Evolutionary conservation across 2,329 filamentous ascomycete genomes (phyloP), one percentile per base, ranked within the genome.

Genomic region (Cladosporium sp.): DNA sequence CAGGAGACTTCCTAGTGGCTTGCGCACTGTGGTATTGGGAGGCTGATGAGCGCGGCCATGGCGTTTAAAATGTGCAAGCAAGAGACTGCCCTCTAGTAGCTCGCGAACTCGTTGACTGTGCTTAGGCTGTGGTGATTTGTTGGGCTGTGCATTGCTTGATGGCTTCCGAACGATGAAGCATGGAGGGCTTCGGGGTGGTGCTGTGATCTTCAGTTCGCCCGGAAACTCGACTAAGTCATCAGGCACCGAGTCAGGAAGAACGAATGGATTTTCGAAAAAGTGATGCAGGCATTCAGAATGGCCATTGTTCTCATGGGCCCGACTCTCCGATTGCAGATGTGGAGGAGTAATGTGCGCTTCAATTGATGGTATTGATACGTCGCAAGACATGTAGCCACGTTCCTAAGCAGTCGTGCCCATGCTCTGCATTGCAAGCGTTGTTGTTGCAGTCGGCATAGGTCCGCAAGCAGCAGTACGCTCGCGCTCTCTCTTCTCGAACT

Each of bases 401-500:
- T 62, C 49, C 60, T 62, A 62, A 62, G 49, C 46, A 40, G 60
- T 44, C 49, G 60, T 40, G 31, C 60, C 33, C 60, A 62, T 64
- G 23, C 37, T 64, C 62, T 64, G 53, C 53, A 64, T 59, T 12
- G 62, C 40, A 16, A 58, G 55, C 56, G 64, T 60, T 16, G 53
- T 49, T 33, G 40, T 49, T 12, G 56, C 46, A 14, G 52, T 57
- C 50, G 62, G 37, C 40, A 53, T 64, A 16, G 64, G 56, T 26
- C 35, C 46, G 11, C 56, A 37, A 37, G 64, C 46, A 5, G 79
- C 81, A 72, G 82, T 72, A 63, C 79, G 81, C 77, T 93, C 91
- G 50, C 90, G 84, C 69, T 93, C 90, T 7, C 88, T 83, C 80
- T 95, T 95, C 77, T 96, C 92, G 53, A 87, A 86, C 73, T 96